Conservation (phyloP, 2,329 filamentous ascomycete genomes). For the Xylariaceae sp. region DNA sequence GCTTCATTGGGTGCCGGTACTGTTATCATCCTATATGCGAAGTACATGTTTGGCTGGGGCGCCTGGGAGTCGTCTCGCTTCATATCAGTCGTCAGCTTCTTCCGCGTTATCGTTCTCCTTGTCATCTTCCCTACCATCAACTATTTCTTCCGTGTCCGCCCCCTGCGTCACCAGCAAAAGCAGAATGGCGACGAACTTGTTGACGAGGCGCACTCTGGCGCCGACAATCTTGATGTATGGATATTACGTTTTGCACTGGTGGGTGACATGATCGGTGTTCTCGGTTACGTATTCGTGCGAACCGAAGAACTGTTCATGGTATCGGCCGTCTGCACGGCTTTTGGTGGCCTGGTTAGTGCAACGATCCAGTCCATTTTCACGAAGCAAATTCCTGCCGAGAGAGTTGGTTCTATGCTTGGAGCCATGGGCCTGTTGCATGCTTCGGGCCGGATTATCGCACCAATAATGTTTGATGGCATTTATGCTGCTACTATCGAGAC, state of each 20-base stretch:
- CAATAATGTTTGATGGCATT: conserved; percentile 77
- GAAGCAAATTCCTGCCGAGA: conserved; percentile 81
- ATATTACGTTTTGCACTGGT: conserved; percentile 69
- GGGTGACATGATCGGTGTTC: conserved; percentile 69
- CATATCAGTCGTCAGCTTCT: conserved; percentile 71
- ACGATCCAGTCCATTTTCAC: conserved; percentile 80
- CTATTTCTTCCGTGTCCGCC: conserved; percentile 61
- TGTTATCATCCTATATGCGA: conserved; percentile 79
- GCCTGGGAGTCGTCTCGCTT: conserved; percentile 76
- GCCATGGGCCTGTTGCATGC: conserved; percentile 83
- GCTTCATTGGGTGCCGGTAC: conserved; percentile 74
- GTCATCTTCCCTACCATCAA: conserved; percentile 71
- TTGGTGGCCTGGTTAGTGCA: conserved; percentile 81
- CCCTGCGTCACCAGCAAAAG: conserved; percentile 41
- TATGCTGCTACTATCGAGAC: conserved; percentile 75
- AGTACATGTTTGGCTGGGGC: conserved; percentile 75
- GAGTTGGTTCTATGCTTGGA: conserved; percentile 81
- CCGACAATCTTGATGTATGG: conserved; percentile 70
- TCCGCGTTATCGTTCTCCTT: conserved; percentile 71
- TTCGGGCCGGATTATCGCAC: conserved; percentile 70
- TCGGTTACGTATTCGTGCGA: conserved; percentile 66
- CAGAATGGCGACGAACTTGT: conserved; percentile 34
- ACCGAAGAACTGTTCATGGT: conserved; percentile 60
- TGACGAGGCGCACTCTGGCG: conserved; percentile 57
- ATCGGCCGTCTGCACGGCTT: conserved; percentile 65